Evolutionary conservation across 176 grass and related monocot genomes (phyloP), one percentile per base, ranked within the genome.

Genomic region (Saccharum spontaneum): DNA sequence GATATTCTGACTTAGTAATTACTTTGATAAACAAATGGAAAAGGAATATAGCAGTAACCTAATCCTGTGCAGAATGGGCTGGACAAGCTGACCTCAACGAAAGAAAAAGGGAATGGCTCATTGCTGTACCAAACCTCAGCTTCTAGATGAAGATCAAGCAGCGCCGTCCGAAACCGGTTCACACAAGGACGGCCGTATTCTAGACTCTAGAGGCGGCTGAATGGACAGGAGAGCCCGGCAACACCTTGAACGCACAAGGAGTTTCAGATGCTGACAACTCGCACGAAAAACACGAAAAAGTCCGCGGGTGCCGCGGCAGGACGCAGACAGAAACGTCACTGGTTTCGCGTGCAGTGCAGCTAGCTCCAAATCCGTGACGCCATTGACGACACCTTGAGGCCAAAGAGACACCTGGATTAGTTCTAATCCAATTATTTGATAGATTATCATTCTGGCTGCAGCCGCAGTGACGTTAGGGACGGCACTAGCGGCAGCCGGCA

Each of bases 401-500:
- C 24, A 2, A 11, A 45, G 43, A 30, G 24, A 15, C 26, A 31
- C 28, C 13, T 15, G 62, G 26, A 15, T 30, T 31, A 31, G 61
- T 64, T 64, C 24, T 64, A 64, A 30, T 30, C 61, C 61, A 64
- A 7, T 30, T 6, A 1, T 64, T 28, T 6, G 70, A 71, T 65
- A 77, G 43, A 7, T 57, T 72, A 86, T 90, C 83, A 43, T 77
- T 71, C 71, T 10, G 63, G 34, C 14, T 26, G 79, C 3, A 18
- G 45, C 28, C 28, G 28, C 28, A 28, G 28, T 83, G 79, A 86
- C 73, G 88, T 39, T 18, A 46, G 26, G 88, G 84, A 31, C 79
- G 79, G 88, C 88, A 79, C 28, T 36, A 36, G 34, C 22, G 74
- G 88, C 36, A 71, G 49, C 45, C 57, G 74, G 88, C 38, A 67